phyloP scores from a whole-genome alignment of 768 basidiomycete genomes.

The Leccinum pellstonianum region DNA sequence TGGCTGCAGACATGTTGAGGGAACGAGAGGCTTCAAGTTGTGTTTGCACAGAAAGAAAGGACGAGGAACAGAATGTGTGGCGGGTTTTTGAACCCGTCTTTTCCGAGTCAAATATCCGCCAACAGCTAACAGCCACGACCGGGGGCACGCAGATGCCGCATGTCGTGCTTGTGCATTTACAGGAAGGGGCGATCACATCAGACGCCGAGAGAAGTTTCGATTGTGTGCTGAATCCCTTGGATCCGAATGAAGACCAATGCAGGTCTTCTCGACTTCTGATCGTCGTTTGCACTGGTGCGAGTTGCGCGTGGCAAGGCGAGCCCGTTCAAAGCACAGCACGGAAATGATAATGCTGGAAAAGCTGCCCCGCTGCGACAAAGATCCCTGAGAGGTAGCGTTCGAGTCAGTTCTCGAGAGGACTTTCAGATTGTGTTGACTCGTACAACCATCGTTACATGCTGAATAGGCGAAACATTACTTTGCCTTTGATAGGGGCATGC shows the following conservation, averaged over 20 bases:
- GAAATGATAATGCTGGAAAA: conserved; percentile 10
- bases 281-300: conserved; percentile 12
- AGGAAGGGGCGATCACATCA: conserved; percentile 6
- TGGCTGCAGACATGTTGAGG: conserved; percentile 20
- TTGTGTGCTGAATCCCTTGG: conserved; percentile 3
- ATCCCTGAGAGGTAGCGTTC: neutral
- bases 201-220: conserved; percentile 16
- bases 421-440: neutral
- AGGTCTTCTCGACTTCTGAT: conserved; percentile 20
- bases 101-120: neutral
- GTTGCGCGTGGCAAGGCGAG: neutral
- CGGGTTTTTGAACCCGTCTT: conserved; percentile 15
- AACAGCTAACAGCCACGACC: conserved; percentile 16
- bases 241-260: conserved; percentile 2
- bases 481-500: neutral
- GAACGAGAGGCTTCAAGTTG: conserved; percentile 1
- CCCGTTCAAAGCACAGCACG: conserved; percentile 3
- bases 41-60: neutral
- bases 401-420: neutral
- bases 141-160: conserved; percentile 20
- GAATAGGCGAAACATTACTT: neutral
- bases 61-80: neutral
- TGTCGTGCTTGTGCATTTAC: conserved; percentile 4
- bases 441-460: neutral
- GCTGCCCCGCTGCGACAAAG: neutral